Evolutionary conservation across 495 filamentous ascomycete species (phyloP).

Genomic region (Poronia punctata): DNA sequence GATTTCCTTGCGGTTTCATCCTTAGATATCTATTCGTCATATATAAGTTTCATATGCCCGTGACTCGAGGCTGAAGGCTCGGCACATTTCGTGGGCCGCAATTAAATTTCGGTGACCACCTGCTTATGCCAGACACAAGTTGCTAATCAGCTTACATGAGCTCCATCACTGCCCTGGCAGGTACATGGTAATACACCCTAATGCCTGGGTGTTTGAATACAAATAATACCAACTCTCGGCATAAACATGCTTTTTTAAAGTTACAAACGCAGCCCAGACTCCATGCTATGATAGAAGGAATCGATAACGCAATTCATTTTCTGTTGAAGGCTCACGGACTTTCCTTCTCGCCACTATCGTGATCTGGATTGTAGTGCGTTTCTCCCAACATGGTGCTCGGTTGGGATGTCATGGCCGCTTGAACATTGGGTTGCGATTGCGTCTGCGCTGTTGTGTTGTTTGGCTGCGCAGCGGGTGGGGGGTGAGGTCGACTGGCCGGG

Average conservation of each 20-base stretch:
- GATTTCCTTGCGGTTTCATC: no score
- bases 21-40: no score
- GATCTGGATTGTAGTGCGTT: slow-evolving; percentile 61
- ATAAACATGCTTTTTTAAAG: slow-evolving; percentile 3
- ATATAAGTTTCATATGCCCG: no score
- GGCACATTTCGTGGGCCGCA: no score
- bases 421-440: slow-evolving; percentile 42
- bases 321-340: slow-evolving; percentile 14
- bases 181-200: neutral
- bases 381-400: slow-evolving; percentile 53
- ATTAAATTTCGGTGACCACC: no score
- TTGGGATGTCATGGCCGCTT: slow-evolving; percentile 39
- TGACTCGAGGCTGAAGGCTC: no score
- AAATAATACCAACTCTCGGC: slow-evolving; percentile 2
- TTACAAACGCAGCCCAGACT: slow-evolving; percentile 9
- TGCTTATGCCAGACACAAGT: no score
- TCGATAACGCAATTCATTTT: slow-evolving; percentile 3
- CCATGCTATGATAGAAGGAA: slow-evolving; percentile 4
- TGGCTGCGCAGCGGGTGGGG: slow-evolving; percentile 31
- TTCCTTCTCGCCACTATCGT: slow-evolving; percentile 40
- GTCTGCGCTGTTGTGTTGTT: slow-evolving; percentile 41
- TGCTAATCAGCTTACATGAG: no score
- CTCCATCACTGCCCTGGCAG: slow-evolving; percentile 1
- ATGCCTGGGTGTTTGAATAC: neutral
- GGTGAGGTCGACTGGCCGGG: slow-evolving; percentile 32